Conservation (phyloP, 2,329 filamentous ascomycete genomes). For the Colletotrichum eleusines region DNA sequence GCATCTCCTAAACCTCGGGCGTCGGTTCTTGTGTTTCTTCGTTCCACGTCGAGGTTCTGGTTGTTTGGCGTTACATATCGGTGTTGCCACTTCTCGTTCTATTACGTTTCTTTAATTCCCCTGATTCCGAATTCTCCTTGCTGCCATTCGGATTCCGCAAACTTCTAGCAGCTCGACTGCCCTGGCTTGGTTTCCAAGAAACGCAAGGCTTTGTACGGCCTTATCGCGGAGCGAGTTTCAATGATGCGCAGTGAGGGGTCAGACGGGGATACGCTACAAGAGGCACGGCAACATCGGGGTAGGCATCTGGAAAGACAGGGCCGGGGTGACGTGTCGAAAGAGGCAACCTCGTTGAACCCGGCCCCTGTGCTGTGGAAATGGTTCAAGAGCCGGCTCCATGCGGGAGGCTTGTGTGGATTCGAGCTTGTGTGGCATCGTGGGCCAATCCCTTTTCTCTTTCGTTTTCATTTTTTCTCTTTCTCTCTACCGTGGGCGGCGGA, state of each 20-base stretch:
- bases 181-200: neutral
- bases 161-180: slow-evolving; percentile 2
- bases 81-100: slow-evolving; percentile 25
- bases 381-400: slow-evolving; percentile 10
- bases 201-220: slow-evolving; percentile 1
- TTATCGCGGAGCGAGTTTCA: slow-evolving; percentile 22
- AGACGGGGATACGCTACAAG: slow-evolving; percentile 9
- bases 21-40: slow-evolving; percentile 19
- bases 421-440: slow-evolving; percentile 44
- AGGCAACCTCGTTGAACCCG: slow-evolving; percentile 27
- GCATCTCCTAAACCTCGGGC: slow-evolving; percentile 56
- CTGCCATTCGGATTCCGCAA: slow-evolving; percentile 3
- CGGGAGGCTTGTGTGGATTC: slow-evolving; percentile 27
- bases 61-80: slow-evolving; percentile 51
- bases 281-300: slow-evolving; percentile 16
- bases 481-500: slow-evolving; percentile 8
- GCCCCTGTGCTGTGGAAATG: slow-evolving; percentile 1
- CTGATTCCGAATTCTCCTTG: slow-evolving; percentile 30
- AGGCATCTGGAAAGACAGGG: slow-evolving; percentile 16
- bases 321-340: slow-evolving; percentile 23
- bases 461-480: slow-evolving; percentile 40
- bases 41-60: slow-evolving; percentile 52
- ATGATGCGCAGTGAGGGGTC: slow-evolving; percentile 23
- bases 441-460: slow-evolving; percentile 15
- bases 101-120: slow-evolving; percentile 40